A percentile compares a stretch with the other conserved stretches of the same genome.
These are phyloP conservation scores for Cytospora leucostoma DNA, from an alignment of 2,329 filamentous ascomycete species.

Conservation along the genomic window DNA sequence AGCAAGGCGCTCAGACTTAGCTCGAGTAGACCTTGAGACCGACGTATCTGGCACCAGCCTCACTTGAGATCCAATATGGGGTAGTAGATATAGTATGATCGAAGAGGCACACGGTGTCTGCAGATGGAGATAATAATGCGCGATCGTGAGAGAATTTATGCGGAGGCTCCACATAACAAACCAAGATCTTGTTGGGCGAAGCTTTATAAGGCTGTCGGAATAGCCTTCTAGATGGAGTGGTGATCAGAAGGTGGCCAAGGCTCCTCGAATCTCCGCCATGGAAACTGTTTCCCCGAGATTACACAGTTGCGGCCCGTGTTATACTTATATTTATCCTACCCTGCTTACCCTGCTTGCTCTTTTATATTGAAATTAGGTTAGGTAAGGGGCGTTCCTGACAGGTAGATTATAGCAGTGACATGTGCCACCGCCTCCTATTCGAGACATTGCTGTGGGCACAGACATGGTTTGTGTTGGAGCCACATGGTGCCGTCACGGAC, in stretches of 20 bases:
- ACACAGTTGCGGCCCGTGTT: conserved; percentile 14
- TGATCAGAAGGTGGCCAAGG: conserved; percentile 9
- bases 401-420: conserved; percentile 1
- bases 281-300: conserved; percentile 16
- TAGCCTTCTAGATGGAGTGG: conserved; percentile 3
- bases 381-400: conserved; percentile 8
- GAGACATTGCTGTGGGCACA: conserved; percentile 18
- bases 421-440: conserved; percentile 14
- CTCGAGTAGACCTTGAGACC: conserved; percentile 2
- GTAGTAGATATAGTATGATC: background rate
- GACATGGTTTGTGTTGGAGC: background rate
- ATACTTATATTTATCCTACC: conserved; percentile 16
- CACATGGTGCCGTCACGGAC: background rate
- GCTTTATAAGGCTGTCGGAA: conserved; percentile 2
- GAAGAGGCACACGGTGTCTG: background rate
- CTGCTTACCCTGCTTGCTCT: background rate
- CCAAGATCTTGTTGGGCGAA: background rate
- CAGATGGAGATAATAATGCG: background rate
- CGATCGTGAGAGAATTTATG: background rate
- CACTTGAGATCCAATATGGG: background rate
- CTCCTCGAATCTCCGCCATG: conserved; percentile 3
- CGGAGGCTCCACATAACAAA: background rate
- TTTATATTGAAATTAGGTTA: conserved; percentile 18
- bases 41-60: conserved; percentile 4
- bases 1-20: background rate